These are phyloP conservation scores for Exophiala dermatitidis DNA, from an alignment of 2,329 filamentous ascomycete species.

Conservation along the genomic window DNA sequence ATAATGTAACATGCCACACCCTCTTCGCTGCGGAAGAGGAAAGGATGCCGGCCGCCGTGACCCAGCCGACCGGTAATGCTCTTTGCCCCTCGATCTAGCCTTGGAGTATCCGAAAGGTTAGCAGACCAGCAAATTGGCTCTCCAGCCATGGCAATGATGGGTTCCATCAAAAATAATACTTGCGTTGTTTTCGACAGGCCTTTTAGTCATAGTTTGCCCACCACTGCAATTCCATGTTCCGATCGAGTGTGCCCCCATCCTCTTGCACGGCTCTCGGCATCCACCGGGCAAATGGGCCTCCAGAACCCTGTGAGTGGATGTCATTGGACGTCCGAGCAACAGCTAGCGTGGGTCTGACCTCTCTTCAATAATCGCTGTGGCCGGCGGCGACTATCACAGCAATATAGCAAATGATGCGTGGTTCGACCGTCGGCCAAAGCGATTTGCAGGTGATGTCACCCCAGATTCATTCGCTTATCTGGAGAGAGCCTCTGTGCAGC, in stretches of 20 bases:
- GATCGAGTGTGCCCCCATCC: background rate
- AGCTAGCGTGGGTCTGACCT: background rate
- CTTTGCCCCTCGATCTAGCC: background rate
- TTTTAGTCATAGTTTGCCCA: conserved; percentile 1
- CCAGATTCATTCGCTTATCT: background rate
- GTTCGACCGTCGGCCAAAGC: background rate
- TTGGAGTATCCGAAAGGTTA: background rate
- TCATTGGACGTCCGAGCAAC: background rate
- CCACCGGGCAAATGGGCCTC: background rate
- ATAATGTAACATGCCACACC: too few relatives aligned
- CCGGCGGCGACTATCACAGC: background rate
- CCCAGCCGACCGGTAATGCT: background rate
- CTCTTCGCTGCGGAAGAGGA: too few relatives aligned
- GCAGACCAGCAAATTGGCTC: background rate
- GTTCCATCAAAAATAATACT: background rate
- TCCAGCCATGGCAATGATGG: too few relatives aligned
- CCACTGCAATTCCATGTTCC: background rate
- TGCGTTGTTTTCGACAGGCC: background rate
- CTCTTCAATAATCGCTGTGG: background rate
- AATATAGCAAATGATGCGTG: background rate
- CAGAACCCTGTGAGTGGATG: background rate
- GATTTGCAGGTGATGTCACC: background rate
- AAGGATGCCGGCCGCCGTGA: background rate
- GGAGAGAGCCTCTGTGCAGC: background rate
- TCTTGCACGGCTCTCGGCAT: background rate